Conservation (phyloP, 768 basidiomycete species). For the Amanita rubescens region DNA sequence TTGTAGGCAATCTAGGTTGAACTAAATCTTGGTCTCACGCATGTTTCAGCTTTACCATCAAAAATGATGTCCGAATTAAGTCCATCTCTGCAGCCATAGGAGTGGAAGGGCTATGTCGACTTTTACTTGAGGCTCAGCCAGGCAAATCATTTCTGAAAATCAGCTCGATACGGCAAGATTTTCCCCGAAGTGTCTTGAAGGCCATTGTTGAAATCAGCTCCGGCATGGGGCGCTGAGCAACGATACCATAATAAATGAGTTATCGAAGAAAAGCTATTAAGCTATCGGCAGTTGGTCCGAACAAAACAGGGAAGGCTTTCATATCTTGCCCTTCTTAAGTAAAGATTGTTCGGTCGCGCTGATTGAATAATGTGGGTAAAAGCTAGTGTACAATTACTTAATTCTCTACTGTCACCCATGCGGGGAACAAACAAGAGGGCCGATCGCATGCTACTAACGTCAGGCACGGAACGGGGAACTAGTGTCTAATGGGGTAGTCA, state of each 20-base stretch:
- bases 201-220: too few species aligned
- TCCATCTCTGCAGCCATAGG: not conserved
- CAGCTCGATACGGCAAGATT: too few species aligned
- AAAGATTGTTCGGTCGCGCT: too few species aligned
- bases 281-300: too few species aligned
- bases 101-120: not conserved
- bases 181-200: too few species aligned
- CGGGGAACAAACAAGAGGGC: not conserved
- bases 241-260: too few species aligned
- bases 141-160: too few species aligned
- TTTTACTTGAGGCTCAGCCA: not conserved
- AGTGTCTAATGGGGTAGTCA: not conserved
- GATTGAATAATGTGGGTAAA: not conserved
- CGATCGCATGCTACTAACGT: not conserved
- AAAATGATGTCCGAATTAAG: slow-evolving; percentile 1
- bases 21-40: not conserved
- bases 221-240: too few species aligned
- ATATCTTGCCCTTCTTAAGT: too few species aligned
- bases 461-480: not conserved
- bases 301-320: too few species aligned
- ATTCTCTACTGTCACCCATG: not conserved
- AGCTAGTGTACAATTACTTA: not conserved
- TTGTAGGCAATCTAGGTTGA: not conserved
- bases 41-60: slow-evolving; percentile 5
- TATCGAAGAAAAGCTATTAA: too few species aligned